Base-by-base conservation (phyloP, 352 stramenopile genomes). In the Phytophthora cryptogea region DNA sequence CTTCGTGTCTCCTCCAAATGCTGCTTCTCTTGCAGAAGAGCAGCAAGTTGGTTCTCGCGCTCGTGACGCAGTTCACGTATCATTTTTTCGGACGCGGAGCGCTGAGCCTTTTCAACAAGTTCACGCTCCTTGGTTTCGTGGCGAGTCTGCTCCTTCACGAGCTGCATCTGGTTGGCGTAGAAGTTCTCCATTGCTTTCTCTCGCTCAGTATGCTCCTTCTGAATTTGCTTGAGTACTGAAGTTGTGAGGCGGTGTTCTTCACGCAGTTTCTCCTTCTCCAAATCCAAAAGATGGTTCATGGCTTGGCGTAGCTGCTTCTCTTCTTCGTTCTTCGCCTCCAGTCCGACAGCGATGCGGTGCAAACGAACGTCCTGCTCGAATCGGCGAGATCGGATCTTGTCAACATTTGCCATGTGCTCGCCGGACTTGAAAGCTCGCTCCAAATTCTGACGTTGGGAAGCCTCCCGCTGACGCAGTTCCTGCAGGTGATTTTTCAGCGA, bases 301-400 rank as follows among this genome's bases (percentile, higher is more conserved):
- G 80, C 78, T 20, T 86, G 66, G 14, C 81, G 81, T 35, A 92
- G 48, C 20, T 90, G 77, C 49, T 82, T 85, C 48, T 90, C 83
- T 40, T 90, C 78, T 41, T 88, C 69, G 8, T 74, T 79, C 54
- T 86, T 88, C 20, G 76, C 65, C 27, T 89, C 74, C 30, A 90
- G 23, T 2, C 81, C 77, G 36, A 90, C 66, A 1, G 83, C 66
- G 39, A 92, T 78, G 13, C 83, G 80, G 17, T 88, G 76, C 47
- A 89, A 59, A 8, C 80, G 80, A 31, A 92, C 68, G 47, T 90
- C 79, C 28, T 92, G 80, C 30, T 88, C 68, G 17, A 92, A 86
- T 16, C 78, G 70, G 8, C 72, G 78, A 13, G 79, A 68, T 35
- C 83, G 77, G 46, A 92, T 91, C 68, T 78, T 79, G 51, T 91